phyloP scores from a whole-genome alignment of 352 stramenopile species.

The Phytophthora hybrid region DNA sequence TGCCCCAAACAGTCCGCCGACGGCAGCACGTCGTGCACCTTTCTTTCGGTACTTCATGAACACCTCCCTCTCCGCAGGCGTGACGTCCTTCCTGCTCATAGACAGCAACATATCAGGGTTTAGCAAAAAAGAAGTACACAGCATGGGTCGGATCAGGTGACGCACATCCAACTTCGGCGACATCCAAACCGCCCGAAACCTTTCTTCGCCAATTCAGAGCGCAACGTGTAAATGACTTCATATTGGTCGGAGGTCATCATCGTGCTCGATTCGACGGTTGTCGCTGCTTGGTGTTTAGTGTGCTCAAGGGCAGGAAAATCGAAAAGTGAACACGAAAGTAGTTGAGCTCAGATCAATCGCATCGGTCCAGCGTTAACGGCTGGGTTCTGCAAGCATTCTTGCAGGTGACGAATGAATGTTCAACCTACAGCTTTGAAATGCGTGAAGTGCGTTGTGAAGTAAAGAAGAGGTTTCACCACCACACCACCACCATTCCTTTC shows the following conservation, averaged over 20 bases:
- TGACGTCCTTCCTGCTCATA: slow-evolving; percentile 10
- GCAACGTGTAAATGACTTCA: slow-evolving; percentile 27
- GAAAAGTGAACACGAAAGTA: neutral
- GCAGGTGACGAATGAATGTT: neutral
- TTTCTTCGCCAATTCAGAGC: slow-evolving; percentile 15
- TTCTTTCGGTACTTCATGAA: slow-evolving; percentile 22
- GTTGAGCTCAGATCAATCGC: neutral
- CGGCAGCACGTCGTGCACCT: slow-evolving; percentile 11
- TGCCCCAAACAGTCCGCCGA: slow-evolving; percentile 19
- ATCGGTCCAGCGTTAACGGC: neutral
- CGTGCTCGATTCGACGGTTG: neutral
- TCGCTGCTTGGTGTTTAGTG: neutral
- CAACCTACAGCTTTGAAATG: neutral
- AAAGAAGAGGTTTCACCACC: neutral
- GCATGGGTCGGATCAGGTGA: no score
- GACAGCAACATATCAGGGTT: neutral
- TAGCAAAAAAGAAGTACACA: neutral
- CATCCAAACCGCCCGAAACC: neutral
- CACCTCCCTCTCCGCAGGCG: slow-evolving; percentile 15
- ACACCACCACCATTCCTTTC: slow-evolving; percentile 5
- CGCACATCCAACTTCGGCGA: slow-evolving; percentile 15
- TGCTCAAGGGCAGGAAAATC: neutral
- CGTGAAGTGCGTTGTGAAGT: neutral
- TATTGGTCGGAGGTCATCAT: slow-evolving; percentile 25
- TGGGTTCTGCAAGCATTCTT: neutral